These are phyloP conservation scores for Tolypocladium cylindrosporum DNA, from an alignment of 2,329 filamentous ascomycete genomes.

Conservation along the genomic window DNA sequence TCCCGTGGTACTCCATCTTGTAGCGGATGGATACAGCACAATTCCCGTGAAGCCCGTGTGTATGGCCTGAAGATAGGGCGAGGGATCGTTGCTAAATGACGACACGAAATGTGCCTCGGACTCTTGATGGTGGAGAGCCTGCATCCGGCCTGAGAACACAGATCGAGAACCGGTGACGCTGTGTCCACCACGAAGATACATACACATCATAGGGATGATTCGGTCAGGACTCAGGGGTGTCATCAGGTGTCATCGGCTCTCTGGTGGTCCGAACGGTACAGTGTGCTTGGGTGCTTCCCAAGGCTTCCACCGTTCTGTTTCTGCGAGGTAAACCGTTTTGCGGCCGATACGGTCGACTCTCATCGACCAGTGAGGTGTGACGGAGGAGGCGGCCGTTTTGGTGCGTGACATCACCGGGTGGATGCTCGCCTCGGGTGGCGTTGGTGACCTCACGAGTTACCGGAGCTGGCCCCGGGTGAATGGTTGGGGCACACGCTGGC, in stretches of 20 bases:
- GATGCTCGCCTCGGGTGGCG: neutral
- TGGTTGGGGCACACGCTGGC: neutral
- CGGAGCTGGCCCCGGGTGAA: neutral
- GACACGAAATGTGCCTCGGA: neutral
- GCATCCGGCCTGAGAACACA: neutral
- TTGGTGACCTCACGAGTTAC: neutral
- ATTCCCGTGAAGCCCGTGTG: neutral
- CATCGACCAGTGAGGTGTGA: neutral
- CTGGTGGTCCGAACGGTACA: neutral
- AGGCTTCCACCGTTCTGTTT: too few relatives aligned
- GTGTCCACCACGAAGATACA: neutral
- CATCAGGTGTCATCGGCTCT: neutral
- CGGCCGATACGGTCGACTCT: neutral
- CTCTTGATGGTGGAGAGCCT: neutral
- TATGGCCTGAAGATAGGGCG: neutral
- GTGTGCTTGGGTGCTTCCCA: neutral
- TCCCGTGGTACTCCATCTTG: neutral
- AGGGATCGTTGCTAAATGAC: neutral
- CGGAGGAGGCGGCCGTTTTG: neutral
- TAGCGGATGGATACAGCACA: neutral
- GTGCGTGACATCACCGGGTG: neutral
- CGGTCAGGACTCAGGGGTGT: neutral
- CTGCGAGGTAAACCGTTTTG: neutral
- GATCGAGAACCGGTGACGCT: neutral
- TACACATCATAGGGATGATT: neutral